These are phyloP conservation scores for Ceratobasidium papillatum DNA, from an alignment of 1,284 basidiomycete genomes.

Conservation along the genomic window DNA sequence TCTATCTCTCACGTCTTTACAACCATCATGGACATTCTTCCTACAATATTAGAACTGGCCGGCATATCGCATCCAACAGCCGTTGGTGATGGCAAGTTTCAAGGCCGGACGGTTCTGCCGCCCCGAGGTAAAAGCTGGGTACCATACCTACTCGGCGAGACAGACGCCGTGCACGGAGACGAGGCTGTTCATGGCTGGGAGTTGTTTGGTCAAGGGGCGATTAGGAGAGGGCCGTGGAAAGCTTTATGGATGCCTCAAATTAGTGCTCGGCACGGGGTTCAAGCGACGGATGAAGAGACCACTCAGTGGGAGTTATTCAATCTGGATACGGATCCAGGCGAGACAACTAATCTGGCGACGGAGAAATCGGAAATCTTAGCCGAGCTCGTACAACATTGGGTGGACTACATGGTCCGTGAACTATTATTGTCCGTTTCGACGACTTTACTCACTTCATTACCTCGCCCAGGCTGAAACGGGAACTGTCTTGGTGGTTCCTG, in stretches of 20 bases:
- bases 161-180: constrained; percentile 7
- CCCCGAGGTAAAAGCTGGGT: constrained; percentile 14
- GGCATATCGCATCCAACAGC: neutral
- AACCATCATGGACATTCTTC: constrained; percentile 15
- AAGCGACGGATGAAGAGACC: neutral
- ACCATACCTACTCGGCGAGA: constrained; percentile 4
- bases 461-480: constrained; percentile 3
- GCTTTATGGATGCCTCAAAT: constrained; percentile 13
- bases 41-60: constrained; percentile 1
- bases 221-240: constrained; percentile 2
- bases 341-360: neutral
- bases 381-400: constrained; percentile 17
- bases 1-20: constrained; percentile 5
- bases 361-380: constrained; percentile 11
- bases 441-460: neutral
- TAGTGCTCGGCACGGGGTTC: neutral
- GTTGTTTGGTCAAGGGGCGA: constrained; percentile 8
- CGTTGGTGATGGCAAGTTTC: constrained; percentile 9
- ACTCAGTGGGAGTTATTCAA: constrained; percentile 21
- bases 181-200: constrained; percentile 12
- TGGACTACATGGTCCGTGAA: neutral
- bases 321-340: constrained; percentile 4
- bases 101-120: neutral
- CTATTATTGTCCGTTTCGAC: neutral
- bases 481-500: neutral